Percentiles rank a stretch among this genome's conserved stretches.
Conservation (phyloP, 805 yeast species). For the Middelhovenomyces tepae region DNA sequence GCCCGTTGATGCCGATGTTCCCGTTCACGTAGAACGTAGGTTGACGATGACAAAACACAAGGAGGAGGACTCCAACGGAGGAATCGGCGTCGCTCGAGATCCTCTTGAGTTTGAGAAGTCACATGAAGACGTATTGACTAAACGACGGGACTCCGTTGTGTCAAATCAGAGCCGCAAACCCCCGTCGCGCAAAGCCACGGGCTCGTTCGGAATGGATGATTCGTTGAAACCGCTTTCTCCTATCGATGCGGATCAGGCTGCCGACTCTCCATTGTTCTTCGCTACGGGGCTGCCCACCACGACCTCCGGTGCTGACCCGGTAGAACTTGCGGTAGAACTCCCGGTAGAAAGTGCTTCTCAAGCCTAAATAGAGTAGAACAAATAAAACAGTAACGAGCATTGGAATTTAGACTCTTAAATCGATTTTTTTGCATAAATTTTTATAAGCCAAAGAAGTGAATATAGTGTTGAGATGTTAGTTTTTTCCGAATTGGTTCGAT, state of each 20-base stretch:
- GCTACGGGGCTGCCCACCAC: constrained; percentile 27
- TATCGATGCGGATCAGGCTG: neutral
- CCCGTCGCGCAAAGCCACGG: constrained; percentile 27
- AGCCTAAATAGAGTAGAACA: too few relatives aligned
- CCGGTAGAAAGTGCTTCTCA: too few relatives aligned
- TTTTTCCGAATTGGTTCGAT: too few relatives aligned
- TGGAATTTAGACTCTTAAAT: too few relatives aligned
- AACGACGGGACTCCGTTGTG: constrained; percentile 23
- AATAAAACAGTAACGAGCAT: too few relatives aligned
- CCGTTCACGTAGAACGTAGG: constrained; percentile 26
- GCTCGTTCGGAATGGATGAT: constrained; percentile 24
- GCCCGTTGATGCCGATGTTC: constrained; percentile 22
- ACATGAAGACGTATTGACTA: constrained; percentile 16
- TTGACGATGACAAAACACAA: constrained; percentile 24
- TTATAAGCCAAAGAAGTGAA: too few relatives aligned
- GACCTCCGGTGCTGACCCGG: constrained; percentile 20
- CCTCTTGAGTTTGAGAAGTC: constrained; percentile 18
- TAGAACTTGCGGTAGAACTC: too few relatives aligned
- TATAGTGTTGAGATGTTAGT: constrained; percentile 3
- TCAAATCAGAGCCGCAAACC: constrained; percentile 12
- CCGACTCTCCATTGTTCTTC: constrained; percentile 21
- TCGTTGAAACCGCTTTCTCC: constrained; percentile 25
- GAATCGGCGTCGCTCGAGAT: constrained; percentile 26
- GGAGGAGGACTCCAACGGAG: constrained; percentile 22
- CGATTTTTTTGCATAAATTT: too few relatives aligned